These are phyloP conservation scores for Polyrhizophydium stewartii DNA, from an alignment of 371 early-diverging fungal species.

Conservation along the genomic window DNA sequence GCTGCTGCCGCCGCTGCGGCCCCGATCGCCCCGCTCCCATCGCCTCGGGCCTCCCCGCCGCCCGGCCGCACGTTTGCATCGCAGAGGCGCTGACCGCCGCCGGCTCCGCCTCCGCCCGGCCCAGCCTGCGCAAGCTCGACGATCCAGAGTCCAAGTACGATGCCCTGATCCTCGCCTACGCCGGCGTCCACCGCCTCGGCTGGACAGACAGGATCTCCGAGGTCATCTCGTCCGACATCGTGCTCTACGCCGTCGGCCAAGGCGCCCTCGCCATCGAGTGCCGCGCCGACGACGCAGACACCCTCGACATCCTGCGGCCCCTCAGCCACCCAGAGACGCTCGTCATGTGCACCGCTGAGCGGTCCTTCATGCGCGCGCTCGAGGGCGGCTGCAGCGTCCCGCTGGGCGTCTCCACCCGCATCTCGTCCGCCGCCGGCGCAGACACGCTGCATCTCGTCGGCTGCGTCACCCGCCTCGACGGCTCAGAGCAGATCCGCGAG, in stretches of 20 bases:
- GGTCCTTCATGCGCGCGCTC: constrained; percentile 81
- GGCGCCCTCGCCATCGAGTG: constrained; percentile 90
- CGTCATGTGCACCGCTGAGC: constrained; percentile 74
- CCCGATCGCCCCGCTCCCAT: too few relatives aligned
- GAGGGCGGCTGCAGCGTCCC: constrained; percentile 98
- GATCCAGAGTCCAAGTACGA: constrained; percentile 65
- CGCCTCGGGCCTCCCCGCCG: too few relatives aligned
- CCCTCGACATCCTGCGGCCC: constrained; percentile 41
- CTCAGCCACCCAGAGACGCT: constrained; percentile 68
- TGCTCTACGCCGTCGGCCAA: constrained; percentile 92
- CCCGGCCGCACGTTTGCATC: too few relatives aligned
- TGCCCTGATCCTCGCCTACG: constrained; percentile 85
- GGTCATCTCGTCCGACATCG: constrained; percentile 52
- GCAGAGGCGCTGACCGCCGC: too few relatives aligned
- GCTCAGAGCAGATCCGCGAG: constrained; percentile 27
- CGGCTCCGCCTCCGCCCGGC: too few relatives aligned
- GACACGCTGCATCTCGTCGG: constrained; percentile 51
- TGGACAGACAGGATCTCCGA: constrained; percentile 68
- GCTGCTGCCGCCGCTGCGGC: too few relatives aligned
- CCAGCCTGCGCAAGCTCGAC: constrained; percentile 77
- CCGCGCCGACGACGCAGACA: constrained; percentile 60
- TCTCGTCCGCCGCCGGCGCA: constrained; percentile 45
- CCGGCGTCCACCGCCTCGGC: constrained; percentile 73
- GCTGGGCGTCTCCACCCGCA: constrained; percentile 76
- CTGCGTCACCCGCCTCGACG: constrained; percentile 69